Conservation (phyloP, 306 rosid genomes). For the Vachellia collinsii region DNA sequence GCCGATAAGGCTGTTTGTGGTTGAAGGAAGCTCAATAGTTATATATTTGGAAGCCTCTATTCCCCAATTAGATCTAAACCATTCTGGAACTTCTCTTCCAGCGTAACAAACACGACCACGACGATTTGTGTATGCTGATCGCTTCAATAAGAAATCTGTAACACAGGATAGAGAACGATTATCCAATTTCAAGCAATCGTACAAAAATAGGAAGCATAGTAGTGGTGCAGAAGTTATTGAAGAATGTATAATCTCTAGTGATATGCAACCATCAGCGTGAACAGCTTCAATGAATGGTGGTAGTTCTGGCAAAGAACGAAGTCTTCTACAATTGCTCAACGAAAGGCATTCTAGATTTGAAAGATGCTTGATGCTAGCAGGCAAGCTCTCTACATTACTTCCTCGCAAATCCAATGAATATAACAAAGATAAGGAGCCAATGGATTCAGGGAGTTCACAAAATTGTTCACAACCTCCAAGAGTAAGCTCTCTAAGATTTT, state of each 20-base stretch:
- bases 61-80: not conserved
- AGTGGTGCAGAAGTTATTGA: not conserved
- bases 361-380: not conserved
- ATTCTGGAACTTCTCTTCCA: not conserved
- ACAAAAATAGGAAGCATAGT: not conserved
- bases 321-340: not conserved
- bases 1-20: not conserved
- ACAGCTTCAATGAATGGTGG: accelerated
- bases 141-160: not conserved
- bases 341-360: not conserved
- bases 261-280: not conserved
- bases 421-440: not conserved
- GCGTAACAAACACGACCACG: not conserved
- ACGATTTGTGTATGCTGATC: not conserved
- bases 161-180: not conserved
- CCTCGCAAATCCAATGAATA: not conserved
- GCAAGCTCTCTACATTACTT: not conserved
- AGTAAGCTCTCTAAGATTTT: not conserved
- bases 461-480: not conserved
- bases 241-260: not conserved
- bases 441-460: not conserved
- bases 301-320: not conserved
- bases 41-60: not conserved
- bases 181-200: not conserved
- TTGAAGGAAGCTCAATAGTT: not conserved